Percentiles rank a stretch among this genome's conserved stretches.
phyloP scores from a whole-genome alignment of 2,329 filamentous ascomycete species.

The Aciculosporium take region DNA sequence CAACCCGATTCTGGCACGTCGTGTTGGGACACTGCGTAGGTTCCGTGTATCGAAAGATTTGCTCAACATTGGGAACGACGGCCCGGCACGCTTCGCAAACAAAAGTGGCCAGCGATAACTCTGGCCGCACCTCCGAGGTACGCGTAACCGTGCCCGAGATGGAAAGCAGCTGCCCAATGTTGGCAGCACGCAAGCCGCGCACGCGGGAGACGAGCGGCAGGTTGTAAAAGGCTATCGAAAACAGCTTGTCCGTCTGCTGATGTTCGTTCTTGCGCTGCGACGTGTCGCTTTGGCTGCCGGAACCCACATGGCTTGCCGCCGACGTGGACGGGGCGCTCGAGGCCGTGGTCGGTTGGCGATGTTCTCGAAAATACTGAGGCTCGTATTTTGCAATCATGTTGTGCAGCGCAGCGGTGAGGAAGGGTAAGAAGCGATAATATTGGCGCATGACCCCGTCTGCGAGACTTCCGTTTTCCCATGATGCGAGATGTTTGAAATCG shows the following conservation, averaged over 20 bases:
- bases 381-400: conserved; percentile 92
- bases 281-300: conserved; percentile 49
- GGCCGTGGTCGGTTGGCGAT: conserved; percentile 70
- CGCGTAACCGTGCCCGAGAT: conserved; percentile 94
- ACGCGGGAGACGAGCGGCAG: conserved; percentile 75
- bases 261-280: conserved; percentile 72
- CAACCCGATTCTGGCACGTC: conserved; percentile 73
- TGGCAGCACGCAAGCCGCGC: conserved; percentile 70
- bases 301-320: conserved; percentile 46
- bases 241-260: conserved; percentile 94
- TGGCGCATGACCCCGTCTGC: conserved; percentile 76
- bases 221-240: conserved; percentile 87
- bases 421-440: conserved; percentile 92
- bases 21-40: conserved; percentile 87
- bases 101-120: conserved; percentile 85
- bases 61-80: conserved; percentile 80
- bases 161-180: conserved; percentile 85
- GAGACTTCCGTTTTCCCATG: conserved; percentile 63
- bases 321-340: conserved; percentile 60
- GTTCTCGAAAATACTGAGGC: conserved; percentile 82
- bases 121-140: conserved; percentile 91
- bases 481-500: conserved; percentile 71
- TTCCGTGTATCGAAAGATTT: conserved; percentile 95
- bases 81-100: conserved; percentile 77
- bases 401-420: conserved; percentile 75